These are phyloP conservation scores for Colletotrichum phormii DNA, from an alignment of 2,329 filamentous ascomycete species.

Conservation along the genomic window DNA sequence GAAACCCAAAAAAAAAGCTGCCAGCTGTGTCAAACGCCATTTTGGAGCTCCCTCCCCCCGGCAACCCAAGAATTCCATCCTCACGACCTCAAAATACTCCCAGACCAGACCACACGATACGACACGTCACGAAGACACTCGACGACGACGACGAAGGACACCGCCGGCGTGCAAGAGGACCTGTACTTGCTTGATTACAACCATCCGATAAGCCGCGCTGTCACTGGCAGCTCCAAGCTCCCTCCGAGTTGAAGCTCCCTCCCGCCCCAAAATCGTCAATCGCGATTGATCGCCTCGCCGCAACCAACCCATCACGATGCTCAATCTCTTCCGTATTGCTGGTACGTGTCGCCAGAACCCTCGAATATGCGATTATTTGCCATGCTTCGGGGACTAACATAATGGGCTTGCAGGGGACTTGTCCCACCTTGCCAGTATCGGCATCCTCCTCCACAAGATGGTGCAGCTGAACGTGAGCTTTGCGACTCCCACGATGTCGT, in stretches of 20 bases:
- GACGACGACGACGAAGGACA: constrained; percentile 11
- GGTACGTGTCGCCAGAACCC: constrained; percentile 52
- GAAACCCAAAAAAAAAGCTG: constrained; percentile 21
- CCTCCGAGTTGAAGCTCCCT: constrained; percentile 18
- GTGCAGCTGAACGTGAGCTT: constrained; percentile 80
- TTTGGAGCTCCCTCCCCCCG: constrained; percentile 22
- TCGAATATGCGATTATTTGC: background rate
- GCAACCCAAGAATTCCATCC: background rate
- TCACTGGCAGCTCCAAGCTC: constrained; percentile 33
- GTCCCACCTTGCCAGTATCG: constrained; percentile 92
- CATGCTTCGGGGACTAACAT: constrained; percentile 35
- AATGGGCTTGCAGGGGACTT: constrained; percentile 78
- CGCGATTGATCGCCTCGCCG: constrained; percentile 17
- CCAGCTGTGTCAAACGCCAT: constrained; percentile 26
- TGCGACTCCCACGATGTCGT: constrained; percentile 44
- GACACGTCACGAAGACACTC: background rate
- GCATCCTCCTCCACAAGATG: constrained; percentile 98
- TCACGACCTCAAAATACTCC: constrained; percentile 8
- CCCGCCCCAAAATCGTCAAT: background rate
- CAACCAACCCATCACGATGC: constrained; percentile 52
- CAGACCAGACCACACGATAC: background rate
- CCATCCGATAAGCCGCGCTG: constrained; percentile 1
- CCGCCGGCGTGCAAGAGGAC: background rate
- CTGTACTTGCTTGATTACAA: constrained; percentile 4
- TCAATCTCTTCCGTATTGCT: constrained; percentile 70